Evolutionary conservation across 768 basidiomycete genomes (phyloP).

Genomic region (Rossbeevera mucosa): DNA sequence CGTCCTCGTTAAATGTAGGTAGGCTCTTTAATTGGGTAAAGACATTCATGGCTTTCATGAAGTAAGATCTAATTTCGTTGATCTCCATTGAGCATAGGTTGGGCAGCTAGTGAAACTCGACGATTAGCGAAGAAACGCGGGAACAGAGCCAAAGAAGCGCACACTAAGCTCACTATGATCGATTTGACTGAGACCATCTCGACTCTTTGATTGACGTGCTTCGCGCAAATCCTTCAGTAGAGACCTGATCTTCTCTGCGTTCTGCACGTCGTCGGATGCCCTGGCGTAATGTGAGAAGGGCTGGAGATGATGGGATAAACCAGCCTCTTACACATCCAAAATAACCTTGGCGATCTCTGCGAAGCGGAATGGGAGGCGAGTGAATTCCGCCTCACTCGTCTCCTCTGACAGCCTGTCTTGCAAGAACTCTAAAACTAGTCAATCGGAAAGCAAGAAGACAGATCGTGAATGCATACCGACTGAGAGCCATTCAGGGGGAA

Average conservation of each 20-base stretch:
- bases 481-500: constrained; percentile 85
- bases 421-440: constrained; percentile 58
- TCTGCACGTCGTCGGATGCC: constrained; percentile 84
- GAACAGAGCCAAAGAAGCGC: constrained; percentile 24
- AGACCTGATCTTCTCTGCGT: constrained; percentile 77
- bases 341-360: constrained; percentile 88
- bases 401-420: constrained; percentile 72
- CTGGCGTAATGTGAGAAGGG: constrained; percentile 36
- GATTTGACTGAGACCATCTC: constrained; percentile 75
- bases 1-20: background rate
- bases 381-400: constrained; percentile 69
- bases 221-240: constrained; percentile 94
- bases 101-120: constrained; percentile 50
- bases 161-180: constrained; percentile 82
- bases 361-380: constrained; percentile 79
- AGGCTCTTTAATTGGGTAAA: constrained; percentile 50
- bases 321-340: constrained; percentile 76
- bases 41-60: constrained; percentile 74
- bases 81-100: constrained; percentile 89
- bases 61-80: constrained; percentile 90
- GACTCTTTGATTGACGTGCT: constrained; percentile 89
- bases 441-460: background rate
- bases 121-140: background rate
- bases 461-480: constrained; percentile 53
- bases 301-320: background rate